Conservation (phyloP, 129 eudicot species). For the Smallanthus sonchifolius region DNA sequence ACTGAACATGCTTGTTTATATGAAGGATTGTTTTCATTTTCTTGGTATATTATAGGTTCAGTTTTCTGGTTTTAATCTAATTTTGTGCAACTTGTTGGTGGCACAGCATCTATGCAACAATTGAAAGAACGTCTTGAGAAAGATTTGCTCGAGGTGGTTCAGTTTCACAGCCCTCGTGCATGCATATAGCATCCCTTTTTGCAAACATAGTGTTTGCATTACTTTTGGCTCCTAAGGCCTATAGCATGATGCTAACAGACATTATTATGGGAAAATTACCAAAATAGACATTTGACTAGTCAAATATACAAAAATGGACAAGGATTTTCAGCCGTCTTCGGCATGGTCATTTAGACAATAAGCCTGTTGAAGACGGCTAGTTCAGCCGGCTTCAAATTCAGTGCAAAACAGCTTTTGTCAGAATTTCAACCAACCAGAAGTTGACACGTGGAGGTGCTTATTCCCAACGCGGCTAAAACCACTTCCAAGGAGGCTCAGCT, state of each 20-base stretch:
- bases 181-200: neutral
- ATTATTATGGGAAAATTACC: no score
- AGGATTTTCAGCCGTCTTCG: no score
- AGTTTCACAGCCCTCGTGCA: slow-evolving; percentile 14
- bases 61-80: neutral
- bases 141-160: slow-evolving; percentile 80
- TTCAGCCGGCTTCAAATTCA: no score
- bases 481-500: no score
- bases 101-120: slow-evolving; percentile 97
- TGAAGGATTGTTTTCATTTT: neutral
- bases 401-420: no score
- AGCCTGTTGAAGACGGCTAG: no score
- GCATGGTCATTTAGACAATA: no score
- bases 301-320: no score
- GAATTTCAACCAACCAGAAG: no score
- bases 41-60: neutral
- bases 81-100: slow-evolving; percentile 76
- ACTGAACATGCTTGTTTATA: neutral
- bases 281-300: no score
- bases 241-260: neutral
- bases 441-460: no score
- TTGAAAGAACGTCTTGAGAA: slow-evolving; percentile 98
- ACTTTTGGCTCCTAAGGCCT: neutral
- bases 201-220: neutral
- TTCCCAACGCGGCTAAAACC: no score